phyloP scores from a whole-genome alignment of 2,329 filamentous ascomycete genomes.

The Conoideocrella luteorostrata region DNA sequence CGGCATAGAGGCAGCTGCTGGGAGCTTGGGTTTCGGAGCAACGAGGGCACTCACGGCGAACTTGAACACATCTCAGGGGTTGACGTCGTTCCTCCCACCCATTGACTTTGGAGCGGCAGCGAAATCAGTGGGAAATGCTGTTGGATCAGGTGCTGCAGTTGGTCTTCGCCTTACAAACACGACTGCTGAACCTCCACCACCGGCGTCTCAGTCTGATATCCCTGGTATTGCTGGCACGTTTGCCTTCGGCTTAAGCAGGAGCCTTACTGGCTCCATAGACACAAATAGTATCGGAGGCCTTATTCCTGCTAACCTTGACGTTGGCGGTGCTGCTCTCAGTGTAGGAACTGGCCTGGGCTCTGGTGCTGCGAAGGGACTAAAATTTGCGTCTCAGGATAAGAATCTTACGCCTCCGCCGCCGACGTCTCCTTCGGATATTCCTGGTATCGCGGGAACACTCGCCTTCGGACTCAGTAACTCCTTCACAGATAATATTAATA shows the following conservation, averaged over 20 bases:
- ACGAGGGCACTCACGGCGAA: constrained; percentile 19
- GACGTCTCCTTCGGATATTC: constrained; percentile 2
- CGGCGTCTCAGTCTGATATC: constrained; percentile 5
- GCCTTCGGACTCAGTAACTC: constrained; percentile 7
- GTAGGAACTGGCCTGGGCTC: constrained; percentile 11
- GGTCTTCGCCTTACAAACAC: constrained; percentile 8
- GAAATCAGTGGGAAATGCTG: constrained; percentile 1
- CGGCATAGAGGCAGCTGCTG: constrained; percentile 15
- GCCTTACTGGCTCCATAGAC: constrained; percentile 1
- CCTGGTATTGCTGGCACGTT: constrained; percentile 4
- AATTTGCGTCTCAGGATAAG: neutral
- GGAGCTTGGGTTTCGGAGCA: constrained; percentile 22
- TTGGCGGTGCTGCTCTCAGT: constrained; percentile 11
- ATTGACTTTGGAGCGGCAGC: constrained; percentile 7
- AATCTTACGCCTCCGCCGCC: neutral
- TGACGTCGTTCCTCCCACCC: constrained; percentile 7
- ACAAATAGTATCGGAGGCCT: neutral
- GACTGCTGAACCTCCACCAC: neutral
- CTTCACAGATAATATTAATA: constrained; percentile 3
- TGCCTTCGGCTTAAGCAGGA: constrained; percentile 5
- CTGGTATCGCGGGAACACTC: constrained; percentile 5
- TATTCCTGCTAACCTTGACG: neutral
- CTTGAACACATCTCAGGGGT: constrained; percentile 13
- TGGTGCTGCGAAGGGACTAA: constrained; percentile 9
- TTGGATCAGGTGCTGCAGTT: constrained; percentile 5